Base-by-base conservation (phyloP, 129 eudicot genomes). In the Mikania micrantha region DNA sequence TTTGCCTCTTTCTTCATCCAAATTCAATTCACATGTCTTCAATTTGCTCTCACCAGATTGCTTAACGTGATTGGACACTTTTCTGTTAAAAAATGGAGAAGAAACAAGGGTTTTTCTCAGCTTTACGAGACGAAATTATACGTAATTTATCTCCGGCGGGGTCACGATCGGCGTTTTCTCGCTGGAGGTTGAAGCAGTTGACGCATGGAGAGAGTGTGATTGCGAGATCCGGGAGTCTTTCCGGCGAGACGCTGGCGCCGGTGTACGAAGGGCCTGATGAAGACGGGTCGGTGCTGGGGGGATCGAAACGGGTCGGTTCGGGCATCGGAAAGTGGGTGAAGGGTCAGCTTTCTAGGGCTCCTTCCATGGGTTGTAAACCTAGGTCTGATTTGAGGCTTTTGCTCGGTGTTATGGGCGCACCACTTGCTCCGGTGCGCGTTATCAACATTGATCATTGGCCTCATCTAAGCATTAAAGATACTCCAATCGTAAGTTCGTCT, bases 251-350 rank as follows among this genome's bases (percentile, higher is more conserved):
- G 7, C 69, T 88, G 49, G 73, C 89, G 60, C 96, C 92, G 40
- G 41, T 88, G 48, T 77, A 78, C 21, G 97, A 90, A 49, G 97
- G 97, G 8, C 95, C 95, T 74, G 97, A 90, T 82, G 85, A 84
- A 63, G 87, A 90, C 11, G 87, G 77, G 17, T 60, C 70, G 49
- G 97, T 80, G n/a, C 36, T 82, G 8, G 91, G 97, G 1, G 89
- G 67, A 0, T 84, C 95, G 21, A 90, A 86, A n/a, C 91, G 97
- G 80, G 71, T 73, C 82, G 91, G 95, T 69, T 76, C 86, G 66
- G 87, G 69, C 12, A 42, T 90, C 12, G 90, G 96, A 0, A 70
- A 80, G 25, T 90, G 97, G 97, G 74, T 90, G 77, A 77, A 77
- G 58, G 97, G 83, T 0, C 97, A 86, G 79, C 80, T 90, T 15